Base-by-base conservation (phyloP, 108 stramenopile genomes). In the Cyclotella distinguenda region DNA sequence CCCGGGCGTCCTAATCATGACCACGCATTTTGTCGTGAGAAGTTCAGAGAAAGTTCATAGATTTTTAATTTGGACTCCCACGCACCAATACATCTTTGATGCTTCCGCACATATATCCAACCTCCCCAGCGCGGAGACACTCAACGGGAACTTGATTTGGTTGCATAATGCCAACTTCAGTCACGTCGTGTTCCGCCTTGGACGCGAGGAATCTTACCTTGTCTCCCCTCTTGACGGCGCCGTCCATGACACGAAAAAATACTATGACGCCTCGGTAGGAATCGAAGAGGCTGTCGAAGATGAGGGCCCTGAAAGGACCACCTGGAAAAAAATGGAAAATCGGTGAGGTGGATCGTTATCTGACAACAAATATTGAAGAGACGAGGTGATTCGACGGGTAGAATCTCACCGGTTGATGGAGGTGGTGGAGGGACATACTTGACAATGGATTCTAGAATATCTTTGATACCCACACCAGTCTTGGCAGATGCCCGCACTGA, bases 251-350 rank as follows among this genome's bases (percentile, higher is more conserved):
- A 15, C 97, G 89, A 73, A 99, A 94, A 57, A 97, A 91, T n/a
- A 94, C 91, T 55, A 97, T 83, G 6, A 97, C 92, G 21, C 97
- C 99, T 35, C 91, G 83, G 73, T 96, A 97, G 1, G 92, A 64
- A 79, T 98, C 97, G 80, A 92, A 98, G 67, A 92, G 89, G 15
- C 92, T 94, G 79, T 99, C 99, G 75, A 98, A 97, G 65, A 99
- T 97, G 3, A 99, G 83, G 9, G 96, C 97, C 18, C 94, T 75
- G 45, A 93, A 82, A 25, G 91, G 84, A 1, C 73, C 79, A 65
- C n/a, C n/a, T n/a, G n/a, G n/a, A n/a, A n/a, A n/a, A n/a, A n/a
- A n/a, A n/a, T n/a, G n/a, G n/a, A n/a, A n/a, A n/a, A n/a, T n/a
- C n/a, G n/a, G n/a, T n/a, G n/a, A n/a, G n/a, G n/a, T n/a, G n/a